phyloP scores from a whole-genome alignment of 2,329 filamentous ascomycete species.

The Blumeria graminis region DNA sequence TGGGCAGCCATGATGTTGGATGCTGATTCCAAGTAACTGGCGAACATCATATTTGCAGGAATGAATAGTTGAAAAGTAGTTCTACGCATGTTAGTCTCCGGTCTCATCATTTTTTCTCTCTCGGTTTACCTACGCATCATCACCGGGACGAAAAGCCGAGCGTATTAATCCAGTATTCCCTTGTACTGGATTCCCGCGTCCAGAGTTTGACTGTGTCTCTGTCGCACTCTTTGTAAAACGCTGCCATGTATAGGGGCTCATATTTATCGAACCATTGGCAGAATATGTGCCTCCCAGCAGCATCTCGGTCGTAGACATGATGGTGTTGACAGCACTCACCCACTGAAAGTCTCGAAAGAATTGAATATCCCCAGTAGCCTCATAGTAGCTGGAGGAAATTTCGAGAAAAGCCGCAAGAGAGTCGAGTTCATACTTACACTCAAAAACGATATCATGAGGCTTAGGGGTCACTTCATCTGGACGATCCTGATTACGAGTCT shows the following conservation, averaged over 20 bases:
- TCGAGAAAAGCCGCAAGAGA: conserved; percentile 71
- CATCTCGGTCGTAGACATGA: conserved; percentile 42
- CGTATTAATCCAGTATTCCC: conserved; percentile 54
- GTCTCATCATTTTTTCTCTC: too few species aligned
- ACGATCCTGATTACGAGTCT: conserved; percentile 33
- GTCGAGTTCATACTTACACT: conserved; percentile 93
- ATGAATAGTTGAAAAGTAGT: conserved; percentile 66
- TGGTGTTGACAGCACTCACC: conserved; percentile 43
- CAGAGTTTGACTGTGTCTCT: conserved; percentile 56
- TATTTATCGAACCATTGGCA: conserved; percentile 27
- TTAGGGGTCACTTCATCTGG: conserved; percentile 40
- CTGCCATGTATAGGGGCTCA: conserved; percentile 49
- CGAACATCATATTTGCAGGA: conserved; percentile 72
- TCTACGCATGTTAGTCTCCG: conserved; percentile 3
- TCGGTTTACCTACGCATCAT: conserved; percentile 40
- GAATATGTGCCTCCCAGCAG: conserved; percentile 57
- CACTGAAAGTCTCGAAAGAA: conserved; percentile 55
- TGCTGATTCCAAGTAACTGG: conserved; percentile 31
- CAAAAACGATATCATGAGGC: conserved; percentile 56
- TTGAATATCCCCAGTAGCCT: conserved; percentile 42
- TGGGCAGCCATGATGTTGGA: conserved; percentile 27
- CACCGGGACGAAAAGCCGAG: conserved; percentile 72
- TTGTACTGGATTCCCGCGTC: conserved; percentile 58
- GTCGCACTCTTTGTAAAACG: conserved; percentile 48
- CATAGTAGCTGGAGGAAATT: conserved; percentile 57